A percentile compares a stretch with the other conserved stretches of the same genome.
Conservation (phyloP, 2,329 filamentous ascomycete genomes). For the Cyphellophora europaea region DNA sequence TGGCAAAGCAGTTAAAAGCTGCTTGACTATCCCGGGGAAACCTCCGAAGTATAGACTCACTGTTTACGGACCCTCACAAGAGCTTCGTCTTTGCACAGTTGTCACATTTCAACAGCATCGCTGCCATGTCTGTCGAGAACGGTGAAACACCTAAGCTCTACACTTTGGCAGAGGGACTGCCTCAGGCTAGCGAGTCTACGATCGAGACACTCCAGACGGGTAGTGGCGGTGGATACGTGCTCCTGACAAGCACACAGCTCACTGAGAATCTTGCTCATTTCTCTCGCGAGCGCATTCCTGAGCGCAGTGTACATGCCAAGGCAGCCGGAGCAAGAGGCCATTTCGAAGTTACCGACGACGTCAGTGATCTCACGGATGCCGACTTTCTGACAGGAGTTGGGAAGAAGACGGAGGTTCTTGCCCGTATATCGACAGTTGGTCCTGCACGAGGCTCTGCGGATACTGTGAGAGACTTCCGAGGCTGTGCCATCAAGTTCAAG, state of each 20-base stretch:
- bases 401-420: slow-evolving; percentile 42
- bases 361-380: slow-evolving; percentile 46
- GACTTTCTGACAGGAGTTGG: slow-evolving; percentile 45
- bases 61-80: no score
- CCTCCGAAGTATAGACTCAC: no score
- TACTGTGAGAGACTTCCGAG: slow-evolving; percentile 39
- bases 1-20: no score
- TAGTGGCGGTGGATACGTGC: slow-evolving; percentile 28
- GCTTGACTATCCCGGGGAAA: no score
- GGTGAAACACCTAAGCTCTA: slow-evolving; percentile 16
- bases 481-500: slow-evolving; percentile 42
- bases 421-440: slow-evolving; percentile 38
- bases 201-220: slow-evolving; percentile 8
- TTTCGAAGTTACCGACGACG: slow-evolving; percentile 53
- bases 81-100: no score
- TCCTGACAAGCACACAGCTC: slow-evolving; percentile 51
- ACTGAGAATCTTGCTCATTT: slow-evolving; percentile 54
- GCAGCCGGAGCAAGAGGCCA: slow-evolving; percentile 48
- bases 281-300: slow-evolving; percentile 52
- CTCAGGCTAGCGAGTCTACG: slow-evolving; percentile 9
- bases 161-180: slow-evolving; percentile 14
- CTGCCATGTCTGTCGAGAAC: no score
- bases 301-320: slow-evolving; percentile 53
- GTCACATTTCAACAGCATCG: no score
- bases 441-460: slow-evolving; percentile 38